Conservation (phyloP, 768 basidiomycete species). For the Russula sp. region DNA sequence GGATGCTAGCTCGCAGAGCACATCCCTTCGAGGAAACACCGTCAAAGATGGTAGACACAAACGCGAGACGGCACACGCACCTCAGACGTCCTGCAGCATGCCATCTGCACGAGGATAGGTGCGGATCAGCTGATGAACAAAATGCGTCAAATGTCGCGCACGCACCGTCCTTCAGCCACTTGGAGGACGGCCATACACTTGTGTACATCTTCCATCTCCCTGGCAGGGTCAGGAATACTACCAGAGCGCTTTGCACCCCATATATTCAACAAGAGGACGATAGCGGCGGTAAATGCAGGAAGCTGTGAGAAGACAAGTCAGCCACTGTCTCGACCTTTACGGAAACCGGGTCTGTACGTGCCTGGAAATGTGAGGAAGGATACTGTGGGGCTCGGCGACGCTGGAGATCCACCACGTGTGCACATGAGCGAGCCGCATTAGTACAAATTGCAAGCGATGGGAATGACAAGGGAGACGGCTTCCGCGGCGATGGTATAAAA, state of each 20-base stretch:
- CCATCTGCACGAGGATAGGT: conserved; percentile 32
- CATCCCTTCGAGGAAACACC: conserved; percentile 44
- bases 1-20: conserved; percentile 64
- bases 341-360: not conserved
- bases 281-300: conserved; percentile 34
- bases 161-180: conserved; percentile 18
- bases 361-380: conserved; percentile 21
- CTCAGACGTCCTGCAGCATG: conserved; percentile 45
- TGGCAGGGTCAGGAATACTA: conserved; percentile 9
- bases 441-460: conserved; percentile 47
- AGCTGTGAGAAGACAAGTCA: conserved; percentile 24
- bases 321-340: not conserved
- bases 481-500: conserved; percentile 38
- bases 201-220: conserved; percentile 26
- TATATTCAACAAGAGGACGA: conserved; percentile 41
- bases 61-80: conserved; percentile 30
- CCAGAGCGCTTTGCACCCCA: conserved; percentile 35
- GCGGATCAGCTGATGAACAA: not conserved
- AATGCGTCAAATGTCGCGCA: not conserved
- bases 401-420: conserved; percentile 38
- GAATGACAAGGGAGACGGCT: conserved; percentile 32
- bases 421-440: conserved; percentile 43
- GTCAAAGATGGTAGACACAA: not conserved
- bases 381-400: conserved; percentile 27
- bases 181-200: conserved; percentile 24